These are phyloP conservation scores for Neckera pumila DNA, from an alignment of 225 moss, liverwort and hornwort genomes.

Conservation along the genomic window DNA sequence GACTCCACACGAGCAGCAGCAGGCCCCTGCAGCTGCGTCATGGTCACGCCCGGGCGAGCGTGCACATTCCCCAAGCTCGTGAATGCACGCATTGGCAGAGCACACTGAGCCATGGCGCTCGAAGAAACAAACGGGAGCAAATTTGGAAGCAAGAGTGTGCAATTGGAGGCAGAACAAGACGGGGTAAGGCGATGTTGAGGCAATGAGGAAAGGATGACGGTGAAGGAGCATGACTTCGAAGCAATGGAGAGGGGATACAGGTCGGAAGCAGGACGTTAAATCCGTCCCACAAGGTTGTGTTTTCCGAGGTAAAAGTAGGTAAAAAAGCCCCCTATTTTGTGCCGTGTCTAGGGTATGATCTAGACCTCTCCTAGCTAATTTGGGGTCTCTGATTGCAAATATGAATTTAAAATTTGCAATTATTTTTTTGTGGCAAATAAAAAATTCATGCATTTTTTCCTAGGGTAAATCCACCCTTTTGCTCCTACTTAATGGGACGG, in stretches of 20 bases:
- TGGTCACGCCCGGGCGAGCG: background rate
- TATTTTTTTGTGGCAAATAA: no score
- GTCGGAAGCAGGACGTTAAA: no score
- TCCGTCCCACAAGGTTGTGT: no score
- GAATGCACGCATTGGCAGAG: background rate
- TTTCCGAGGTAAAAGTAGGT: no score
- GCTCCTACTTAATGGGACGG: no score
- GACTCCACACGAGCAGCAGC: background rate
- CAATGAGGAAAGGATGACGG: background rate
- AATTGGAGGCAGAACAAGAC: background rate
- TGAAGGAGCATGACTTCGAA: background rate
- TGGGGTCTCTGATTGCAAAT: no score
- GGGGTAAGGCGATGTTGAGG: background rate
- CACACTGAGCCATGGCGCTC: background rate
- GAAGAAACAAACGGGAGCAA: background rate
- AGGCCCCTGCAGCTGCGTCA: background rate
- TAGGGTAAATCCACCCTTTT: no score
- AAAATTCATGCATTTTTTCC: no score
- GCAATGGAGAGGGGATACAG: background rate
- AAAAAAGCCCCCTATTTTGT: no score
- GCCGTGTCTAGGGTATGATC: no score
- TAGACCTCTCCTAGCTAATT: no score
- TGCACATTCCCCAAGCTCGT: background rate
- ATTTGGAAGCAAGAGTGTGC: background rate
- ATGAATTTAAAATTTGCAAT: no score